Evolutionary conservation across 1,284 basidiomycete genomes (phyloP).

Genomic region (Apiotrichum mycotoxinovorans): DNA sequence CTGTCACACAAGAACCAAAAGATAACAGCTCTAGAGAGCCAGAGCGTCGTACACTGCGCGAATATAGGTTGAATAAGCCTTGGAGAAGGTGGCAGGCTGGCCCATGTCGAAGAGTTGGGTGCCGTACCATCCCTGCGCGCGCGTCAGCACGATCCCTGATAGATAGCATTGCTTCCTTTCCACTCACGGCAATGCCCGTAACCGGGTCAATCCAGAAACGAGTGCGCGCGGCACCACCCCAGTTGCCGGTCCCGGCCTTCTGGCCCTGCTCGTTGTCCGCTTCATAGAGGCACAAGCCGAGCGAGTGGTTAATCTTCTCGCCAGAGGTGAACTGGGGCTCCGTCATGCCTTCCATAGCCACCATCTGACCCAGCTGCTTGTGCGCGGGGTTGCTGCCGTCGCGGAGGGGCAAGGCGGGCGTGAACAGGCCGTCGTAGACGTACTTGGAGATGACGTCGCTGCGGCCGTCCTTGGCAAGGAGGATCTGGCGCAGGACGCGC

Average conservation of each 20-base stretch:
- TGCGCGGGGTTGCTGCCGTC: slow-evolving; percentile 4
- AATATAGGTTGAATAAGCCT: slow-evolving; percentile 29
- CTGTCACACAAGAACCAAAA: no score
- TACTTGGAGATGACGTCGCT: slow-evolving; percentile 12
- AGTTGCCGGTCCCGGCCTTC: slow-evolving; percentile 22
- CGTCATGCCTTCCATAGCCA: background rate
- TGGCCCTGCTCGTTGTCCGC: slow-evolving; percentile 6
- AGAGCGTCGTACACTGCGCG: slow-evolving; percentile 29
- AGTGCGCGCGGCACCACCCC: slow-evolving; percentile 31
- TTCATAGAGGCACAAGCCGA: background rate
- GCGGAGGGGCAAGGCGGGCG: slow-evolving; percentile 8
- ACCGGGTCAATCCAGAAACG: slow-evolving; percentile 33
- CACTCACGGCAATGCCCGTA: slow-evolving; percentile 28
- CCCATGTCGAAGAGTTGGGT: slow-evolving; percentile 21
- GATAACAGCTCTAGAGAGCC: slow-evolving; percentile 1
- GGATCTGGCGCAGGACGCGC: slow-evolving; percentile 25
- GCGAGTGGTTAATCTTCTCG: background rate
- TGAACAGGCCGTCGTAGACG: slow-evolving; percentile 25
- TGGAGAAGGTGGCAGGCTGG: slow-evolving; percentile 16
- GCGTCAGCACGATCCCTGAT: background rate
- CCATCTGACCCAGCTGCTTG: slow-evolving; percentile 9
- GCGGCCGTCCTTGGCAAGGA: slow-evolving; percentile 13
- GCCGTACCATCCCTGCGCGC: slow-evolving; percentile 10
- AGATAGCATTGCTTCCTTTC: background rate
- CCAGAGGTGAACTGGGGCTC: slow-evolving; percentile 7